Evolutionary conservation across 2,329 filamentous ascomycete genomes (phyloP), one percentile per base, ranked within the genome.

Genomic region (Fusarium sp.): DNA sequence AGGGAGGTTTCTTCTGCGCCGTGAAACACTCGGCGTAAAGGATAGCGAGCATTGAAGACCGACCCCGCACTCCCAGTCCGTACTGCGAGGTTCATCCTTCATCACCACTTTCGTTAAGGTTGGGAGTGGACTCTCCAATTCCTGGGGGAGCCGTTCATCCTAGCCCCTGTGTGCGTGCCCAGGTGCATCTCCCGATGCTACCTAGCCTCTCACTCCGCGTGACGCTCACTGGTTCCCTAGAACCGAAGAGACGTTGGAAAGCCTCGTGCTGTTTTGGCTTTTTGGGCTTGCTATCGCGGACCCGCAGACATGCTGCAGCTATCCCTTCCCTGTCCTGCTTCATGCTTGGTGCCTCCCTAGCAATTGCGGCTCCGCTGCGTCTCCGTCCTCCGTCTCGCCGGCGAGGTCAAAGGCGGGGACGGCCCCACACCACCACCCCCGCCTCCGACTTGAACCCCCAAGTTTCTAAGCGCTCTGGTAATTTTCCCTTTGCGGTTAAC

Each of bases 361-460:
- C 48, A 53, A 71, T 73, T 73, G 71, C 71, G 71, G 71, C 71
- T 73, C 71, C 71, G 71, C 71, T 71, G 71, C 71, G 67, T 65
- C 65, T 73, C 69, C 67, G 64, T 66, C 67, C 67, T 60, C 57
- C 71, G 62, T 68, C 69, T 58, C 56, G 67, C 69, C 67, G 71
- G 67, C 47, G 46, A 66, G 38, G 52, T 65, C 56, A 51, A 68
- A 40, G 52, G 67, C 56, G 68, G 68, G 49, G 69, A 50, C 52
- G 57, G 51, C 66, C 50, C 68, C 63, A 67, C 56, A 45, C 48
- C 23, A 44, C 50, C 39, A 23, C 57, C 57, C 45, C 57, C 51
- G 58, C 49, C 45, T 59, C 57, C 57, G 32, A 56, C 24, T 49
- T 26, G 50, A 47, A 9, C 17, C 24, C 30, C 24, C 19, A 51